Conservation (phyloP, 192 early-diverging fungal species). For the Coemansia sp. region DNA sequence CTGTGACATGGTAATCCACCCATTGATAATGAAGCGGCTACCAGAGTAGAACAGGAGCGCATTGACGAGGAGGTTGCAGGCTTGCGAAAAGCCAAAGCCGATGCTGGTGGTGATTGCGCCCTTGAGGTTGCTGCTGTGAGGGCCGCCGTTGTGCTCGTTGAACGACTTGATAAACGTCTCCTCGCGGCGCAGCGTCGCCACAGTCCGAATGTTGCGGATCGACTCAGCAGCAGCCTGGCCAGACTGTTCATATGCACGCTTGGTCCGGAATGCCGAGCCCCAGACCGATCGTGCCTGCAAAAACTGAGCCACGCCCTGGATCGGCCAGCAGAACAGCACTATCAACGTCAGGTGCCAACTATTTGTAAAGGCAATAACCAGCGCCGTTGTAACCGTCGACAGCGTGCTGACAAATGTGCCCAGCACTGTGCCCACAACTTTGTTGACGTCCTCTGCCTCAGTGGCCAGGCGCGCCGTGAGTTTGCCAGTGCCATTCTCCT, state of each 20-base stretch:
- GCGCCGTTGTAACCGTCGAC: slow-evolving; percentile 28
- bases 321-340: slow-evolving; percentile 64
- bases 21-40: slow-evolving; percentile 51
- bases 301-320: slow-evolving; percentile 62
- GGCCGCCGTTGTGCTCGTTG: slow-evolving; percentile 43
- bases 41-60: slow-evolving; percentile 61
- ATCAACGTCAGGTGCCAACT: slow-evolving; percentile 64
- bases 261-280: slow-evolving; percentile 54
- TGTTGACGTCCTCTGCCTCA: slow-evolving; percentile 62
- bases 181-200: slow-evolving; percentile 68
- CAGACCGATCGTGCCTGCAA: slow-evolving; percentile 58
- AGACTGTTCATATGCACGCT: slow-evolving; percentile 65
- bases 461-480: slow-evolving; percentile 71
- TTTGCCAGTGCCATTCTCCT: slow-evolving; percentile 65
- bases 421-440: slow-evolving; percentile 43
- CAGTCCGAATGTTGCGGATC: slow-evolving; percentile 81
- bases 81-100: slow-evolving; percentile 58
- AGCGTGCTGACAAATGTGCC: slow-evolving; percentile 32
- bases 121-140: slow-evolving; percentile 45
- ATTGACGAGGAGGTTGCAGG: slow-evolving; percentile 57
- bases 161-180: slow-evolving; percentile 49
- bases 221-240: slow-evolving; percentile 78
- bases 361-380: slow-evolving; percentile 55
- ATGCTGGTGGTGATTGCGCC: slow-evolving; percentile 45
- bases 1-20: slow-evolving; percentile 46